Percentiles rank a stretch among this genome's conserved stretches.
Conservation (phyloP, 208 protist genomes). For the Trypanosoma melophagium region DNA sequence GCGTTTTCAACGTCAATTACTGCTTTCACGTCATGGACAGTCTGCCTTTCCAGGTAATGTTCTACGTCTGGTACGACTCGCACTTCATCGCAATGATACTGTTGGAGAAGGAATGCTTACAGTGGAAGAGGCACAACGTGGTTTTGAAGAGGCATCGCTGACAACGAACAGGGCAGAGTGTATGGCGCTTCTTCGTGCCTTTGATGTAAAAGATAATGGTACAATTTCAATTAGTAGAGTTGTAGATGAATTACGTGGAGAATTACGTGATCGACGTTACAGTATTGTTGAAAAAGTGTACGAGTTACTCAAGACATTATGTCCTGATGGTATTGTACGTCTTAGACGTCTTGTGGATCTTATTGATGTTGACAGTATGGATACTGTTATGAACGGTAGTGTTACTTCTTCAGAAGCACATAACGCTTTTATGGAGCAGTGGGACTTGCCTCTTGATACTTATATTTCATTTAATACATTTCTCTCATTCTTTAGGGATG, state of each 20-base stretch:
- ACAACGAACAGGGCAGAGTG: constrained; percentile 54
- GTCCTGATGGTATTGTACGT: constrained; percentile 42
- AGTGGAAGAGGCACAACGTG: constrained; percentile 65
- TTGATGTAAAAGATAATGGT: constrained; percentile 48
- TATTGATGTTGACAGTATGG: constrained; percentile 63
- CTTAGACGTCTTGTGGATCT: constrained; percentile 55
- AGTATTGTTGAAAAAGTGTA: constrained; percentile 70
- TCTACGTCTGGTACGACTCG: constrained; percentile 48
- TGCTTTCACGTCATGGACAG: constrained; percentile 36
- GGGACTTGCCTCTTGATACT: constrained; percentile 43
- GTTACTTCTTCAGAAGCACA: constrained; percentile 46
- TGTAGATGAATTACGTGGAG: constrained; percentile 64
- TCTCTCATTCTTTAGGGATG: constrained; percentile 69
- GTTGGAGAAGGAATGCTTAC: constrained; percentile 47
- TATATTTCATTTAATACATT: constrained; percentile 67
- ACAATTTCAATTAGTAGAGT: constrained; percentile 47
- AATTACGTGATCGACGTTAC: constrained; percentile 62
- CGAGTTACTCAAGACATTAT: constrained; percentile 56
- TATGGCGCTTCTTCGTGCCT: constrained; percentile 63
- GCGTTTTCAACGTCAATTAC: constrained; percentile 67
- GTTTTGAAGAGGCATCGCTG: constrained; percentile 42
- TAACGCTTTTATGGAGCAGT: constrained; percentile 58
- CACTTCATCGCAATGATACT: constrained; percentile 33
- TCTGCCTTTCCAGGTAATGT: constrained; percentile 79
- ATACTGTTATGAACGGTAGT: constrained; percentile 37